These are phyloP conservation scores for Adansonia digitata DNA, from an alignment of 345 rosid genomes.

Conservation along the genomic window DNA sequence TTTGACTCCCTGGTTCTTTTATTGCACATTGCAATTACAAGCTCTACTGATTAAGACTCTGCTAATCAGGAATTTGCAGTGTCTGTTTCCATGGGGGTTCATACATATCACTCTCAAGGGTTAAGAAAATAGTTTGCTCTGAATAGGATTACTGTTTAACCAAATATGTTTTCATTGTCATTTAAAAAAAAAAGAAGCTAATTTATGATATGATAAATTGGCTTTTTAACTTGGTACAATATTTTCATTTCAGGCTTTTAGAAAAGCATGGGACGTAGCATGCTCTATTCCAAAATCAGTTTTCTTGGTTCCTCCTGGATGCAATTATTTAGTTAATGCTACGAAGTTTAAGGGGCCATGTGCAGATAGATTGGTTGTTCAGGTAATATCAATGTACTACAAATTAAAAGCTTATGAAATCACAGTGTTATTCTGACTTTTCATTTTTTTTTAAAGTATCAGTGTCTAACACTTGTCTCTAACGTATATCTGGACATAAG, in stretches of 20 bases:
- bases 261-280: conserved; percentile 66
- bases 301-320: conserved; percentile 71
- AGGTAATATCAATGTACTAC: conserved; percentile 39
- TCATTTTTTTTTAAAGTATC: no score
- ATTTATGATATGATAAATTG: not conserved
- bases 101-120: not conserved
- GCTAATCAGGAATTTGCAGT: not conserved
- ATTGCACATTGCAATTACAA: not conserved
- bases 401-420: not conserved
- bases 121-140: not conserved
- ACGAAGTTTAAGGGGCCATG: conserved; percentile 87
- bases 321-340: conserved; percentile 67
- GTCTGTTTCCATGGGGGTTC: not conserved
- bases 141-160: not conserved
- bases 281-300: conserved; percentile 65
- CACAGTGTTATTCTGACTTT: no score
- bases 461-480: no score
- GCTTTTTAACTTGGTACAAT: not conserved
- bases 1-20: not conserved
- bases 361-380: conserved; percentile 58
- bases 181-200: not conserved
- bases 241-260: conserved; percentile 50
- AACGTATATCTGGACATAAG: no score
- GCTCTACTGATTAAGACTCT: not conserved
- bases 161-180: not conserved